Evolutionary conservation across 305 asterid genomes (phyloP), one percentile per base, ranked within the genome.

Genomic region (Plantago rigida): DNA sequence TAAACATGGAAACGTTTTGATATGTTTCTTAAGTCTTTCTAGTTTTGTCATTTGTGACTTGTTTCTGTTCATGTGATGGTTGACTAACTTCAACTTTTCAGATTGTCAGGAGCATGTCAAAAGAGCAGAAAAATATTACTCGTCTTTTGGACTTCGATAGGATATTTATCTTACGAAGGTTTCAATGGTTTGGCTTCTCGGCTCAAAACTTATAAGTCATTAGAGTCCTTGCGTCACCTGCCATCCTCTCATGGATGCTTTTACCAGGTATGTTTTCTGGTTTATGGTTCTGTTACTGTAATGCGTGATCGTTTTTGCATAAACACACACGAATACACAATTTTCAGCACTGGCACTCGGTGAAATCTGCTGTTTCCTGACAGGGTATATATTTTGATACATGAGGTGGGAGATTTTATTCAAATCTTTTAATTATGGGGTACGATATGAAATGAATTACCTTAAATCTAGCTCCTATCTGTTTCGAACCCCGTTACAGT

Each of bases 201-300:
- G 42, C 82, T 89, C 24, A 55, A 55, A 79, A 82, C 87, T 63
- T 78, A 79, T 50, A 82, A 54, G 71, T 62, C 74, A 3, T 34
- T 63, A 0, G 88, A 77, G 73, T 36, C 92, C 0, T 7, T 28
- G 6, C 77, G 84, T 36, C 87, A 70, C 42, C 76, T 93, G 67
- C 95, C 97, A 12, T 78, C 94, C 6, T 85, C 99, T 17, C 95
- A 83, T 64, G 89, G 97, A 52, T 92, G 96, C 86, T 92, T 89
- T 79, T 77, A 75, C 83, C 81, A 80, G 64, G 6, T 93, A 71
- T 82, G 84, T 69, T 78, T 93, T 56, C 96, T 94, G 3, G 76
- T 83, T 42, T 93, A 93, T 66, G 76, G 82, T 24, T 73, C 85
- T 3, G 42, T 66, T 64, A 41, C 59, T 0, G 69, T 54, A 12